Percentiles rank a stretch among this genome's conserved stretches.
Evolutionary conservation across 108 stramenopile genomes (phyloP).

Genomic region (Cyclotella distinguenda): DNA sequence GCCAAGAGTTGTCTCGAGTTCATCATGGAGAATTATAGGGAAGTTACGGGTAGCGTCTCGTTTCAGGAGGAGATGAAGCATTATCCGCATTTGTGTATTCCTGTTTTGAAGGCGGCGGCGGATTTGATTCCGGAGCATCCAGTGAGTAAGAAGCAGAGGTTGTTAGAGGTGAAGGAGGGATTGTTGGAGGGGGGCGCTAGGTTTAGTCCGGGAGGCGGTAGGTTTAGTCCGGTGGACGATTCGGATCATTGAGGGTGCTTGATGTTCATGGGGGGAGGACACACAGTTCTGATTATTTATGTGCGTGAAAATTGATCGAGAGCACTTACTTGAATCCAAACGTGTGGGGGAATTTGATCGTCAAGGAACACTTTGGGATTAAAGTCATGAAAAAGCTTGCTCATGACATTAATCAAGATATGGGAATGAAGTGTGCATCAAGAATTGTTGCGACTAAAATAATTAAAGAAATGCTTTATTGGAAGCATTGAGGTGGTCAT

Average conservation of each 20-base stretch:
- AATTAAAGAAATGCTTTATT: too few species aligned
- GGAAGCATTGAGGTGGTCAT: too few species aligned
- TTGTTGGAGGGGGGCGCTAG: constrained; percentile 52
- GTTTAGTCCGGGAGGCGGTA: constrained; percentile 12
- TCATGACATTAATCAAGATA: too few species aligned
- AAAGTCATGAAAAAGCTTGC: too few species aligned
- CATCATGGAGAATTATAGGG: constrained; percentile 86
- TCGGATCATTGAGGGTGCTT: constrained; percentile 17
- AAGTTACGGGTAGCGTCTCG: constrained; percentile 71
- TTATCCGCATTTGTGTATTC: constrained; percentile 87
- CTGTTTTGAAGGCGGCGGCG: constrained; percentile 88
- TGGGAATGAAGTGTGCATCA: too few species aligned
- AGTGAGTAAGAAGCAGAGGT: constrained; percentile 76
- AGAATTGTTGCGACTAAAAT: too few species aligned
- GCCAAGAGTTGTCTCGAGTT: constrained; percentile 85
- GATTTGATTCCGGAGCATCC: constrained; percentile 90
- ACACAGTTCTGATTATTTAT: too few species aligned
- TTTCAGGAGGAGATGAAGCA: constrained; percentile 93
- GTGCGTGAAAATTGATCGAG: too few species aligned
- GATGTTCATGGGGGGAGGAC: too few species aligned
- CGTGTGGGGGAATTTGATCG: too few species aligned
- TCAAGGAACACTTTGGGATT: too few species aligned
- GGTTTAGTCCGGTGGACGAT: constrained; percentile 46
- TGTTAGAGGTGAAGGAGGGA: constrained; percentile 58
- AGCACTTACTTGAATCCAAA: too few species aligned